A percentile compares a stretch with the other conserved stretches of the same genome.
These are phyloP conservation scores for Gypsophila paniculata DNA, from an alignment of 179 eudicot species.

Conservation along the genomic window DNA sequence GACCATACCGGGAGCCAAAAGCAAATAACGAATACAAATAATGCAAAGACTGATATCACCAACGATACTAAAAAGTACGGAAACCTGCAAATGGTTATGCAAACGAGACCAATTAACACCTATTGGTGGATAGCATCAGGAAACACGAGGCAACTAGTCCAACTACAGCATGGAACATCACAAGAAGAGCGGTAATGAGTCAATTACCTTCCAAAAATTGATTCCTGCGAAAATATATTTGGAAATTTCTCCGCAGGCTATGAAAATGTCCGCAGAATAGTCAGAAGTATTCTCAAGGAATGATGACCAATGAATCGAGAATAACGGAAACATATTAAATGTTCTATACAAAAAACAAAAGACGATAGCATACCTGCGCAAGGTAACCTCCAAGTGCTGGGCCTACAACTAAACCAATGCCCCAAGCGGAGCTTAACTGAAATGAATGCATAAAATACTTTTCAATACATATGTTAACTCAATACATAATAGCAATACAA, in stretches of 20 bases:
- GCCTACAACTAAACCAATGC: conserved; percentile 38
- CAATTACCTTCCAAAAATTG: conserved; percentile 57
- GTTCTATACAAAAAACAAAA: neutral
- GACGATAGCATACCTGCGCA: conserved; percentile 29
- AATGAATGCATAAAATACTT: conserved; percentile 22
- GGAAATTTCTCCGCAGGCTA: conserved; percentile 79
- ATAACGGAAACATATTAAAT: neutral
- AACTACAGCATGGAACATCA: neutral
- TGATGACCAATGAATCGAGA: neutral
- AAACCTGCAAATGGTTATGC: conserved; percentile 41
- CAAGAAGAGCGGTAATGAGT: conserved; percentile 24
- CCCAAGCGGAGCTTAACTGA: conserved; percentile 35
- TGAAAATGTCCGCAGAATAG: neutral
- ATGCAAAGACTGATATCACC: conserved; percentile 47
- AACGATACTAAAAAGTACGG: conserved; percentile 60
- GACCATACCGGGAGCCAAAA: conserved; percentile 60
- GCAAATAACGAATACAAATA: conserved; percentile 37
- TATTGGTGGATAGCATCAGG: neutral
- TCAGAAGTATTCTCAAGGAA: neutral
- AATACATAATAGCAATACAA: neutral
- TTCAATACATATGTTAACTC: neutral
- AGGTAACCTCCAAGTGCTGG: conserved; percentile 40
- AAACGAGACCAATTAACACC: neutral
- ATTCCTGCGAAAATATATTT: conserved; percentile 43
- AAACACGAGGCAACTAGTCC: neutral